These are phyloP conservation scores for Melanogaster broomeanus DNA, from an alignment of 768 basidiomycete species.

Conservation along the genomic window DNA sequence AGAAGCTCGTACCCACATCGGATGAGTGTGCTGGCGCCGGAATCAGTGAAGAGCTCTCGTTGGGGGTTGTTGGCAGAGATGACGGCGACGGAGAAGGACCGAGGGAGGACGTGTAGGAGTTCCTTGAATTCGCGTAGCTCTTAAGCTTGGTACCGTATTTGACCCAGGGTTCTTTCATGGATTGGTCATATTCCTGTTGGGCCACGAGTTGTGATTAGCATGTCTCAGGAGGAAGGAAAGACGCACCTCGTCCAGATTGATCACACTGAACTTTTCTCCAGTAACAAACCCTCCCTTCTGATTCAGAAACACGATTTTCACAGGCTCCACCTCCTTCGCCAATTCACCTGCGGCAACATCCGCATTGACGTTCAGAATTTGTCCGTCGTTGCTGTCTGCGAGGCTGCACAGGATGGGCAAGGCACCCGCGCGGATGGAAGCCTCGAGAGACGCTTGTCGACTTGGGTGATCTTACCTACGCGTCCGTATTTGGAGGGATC, in stretches of 20 bases:
- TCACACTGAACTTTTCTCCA: slow-evolving; percentile 95
- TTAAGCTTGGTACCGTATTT: slow-evolving; percentile 99
- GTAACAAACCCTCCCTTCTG: slow-evolving; percentile 98
- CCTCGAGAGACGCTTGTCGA: too few species aligned
- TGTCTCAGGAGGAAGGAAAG: too few species aligned
- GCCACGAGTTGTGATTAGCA: not conserved
- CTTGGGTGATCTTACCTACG: too few species aligned
- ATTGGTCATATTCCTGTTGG: slow-evolving; percentile 83
- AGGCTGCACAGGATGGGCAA: too few species aligned
- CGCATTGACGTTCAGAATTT: too few species aligned
- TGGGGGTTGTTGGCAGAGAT: slow-evolving; percentile 92
- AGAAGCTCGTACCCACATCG: slow-evolving; percentile 98
- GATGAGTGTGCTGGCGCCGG: slow-evolving; percentile 96
- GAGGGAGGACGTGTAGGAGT: slow-evolving; percentile 95
- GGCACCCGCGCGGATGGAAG: too few species aligned
- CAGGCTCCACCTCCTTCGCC: too few species aligned
- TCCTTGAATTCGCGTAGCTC: slow-evolving; percentile 99
- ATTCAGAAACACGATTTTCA: slow-evolving; percentile 98
- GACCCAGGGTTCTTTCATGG: too few species aligned
- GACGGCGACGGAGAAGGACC: slow-evolving; percentile 97
- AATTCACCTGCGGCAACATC: too few species aligned
- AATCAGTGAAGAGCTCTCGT: slow-evolving; percentile 98
- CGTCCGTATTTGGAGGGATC: too few species aligned
- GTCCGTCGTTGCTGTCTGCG: too few species aligned
- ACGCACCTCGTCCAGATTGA: too few species aligned